Evolutionary conservation across 2,329 filamentous ascomycete species (phyloP).

Genomic region (Neurospora crassa): DNA sequence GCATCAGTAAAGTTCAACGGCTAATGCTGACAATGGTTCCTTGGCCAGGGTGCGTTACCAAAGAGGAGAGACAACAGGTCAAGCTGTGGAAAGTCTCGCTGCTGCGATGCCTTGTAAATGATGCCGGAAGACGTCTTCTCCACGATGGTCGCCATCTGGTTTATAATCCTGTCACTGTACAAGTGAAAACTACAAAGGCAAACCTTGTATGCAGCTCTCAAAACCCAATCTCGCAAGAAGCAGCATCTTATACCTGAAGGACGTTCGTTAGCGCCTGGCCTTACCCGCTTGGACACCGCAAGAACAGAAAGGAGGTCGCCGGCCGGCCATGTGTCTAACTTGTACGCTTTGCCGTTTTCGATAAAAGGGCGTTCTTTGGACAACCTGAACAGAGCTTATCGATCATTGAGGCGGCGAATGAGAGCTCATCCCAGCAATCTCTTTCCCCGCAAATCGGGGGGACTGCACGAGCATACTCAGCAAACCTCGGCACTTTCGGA

Average conservation of each 20-base stretch:
- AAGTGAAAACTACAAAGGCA: not conserved
- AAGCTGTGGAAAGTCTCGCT: slow-evolving; percentile 26
- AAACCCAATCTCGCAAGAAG: not conserved
- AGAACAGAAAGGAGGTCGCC: not conserved
- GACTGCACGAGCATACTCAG: not conserved
- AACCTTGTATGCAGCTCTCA: not conserved
- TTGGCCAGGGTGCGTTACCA: slow-evolving; percentile 20
- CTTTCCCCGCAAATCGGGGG: not conserved
- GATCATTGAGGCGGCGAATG: not conserved
- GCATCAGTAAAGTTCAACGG: not conserved
- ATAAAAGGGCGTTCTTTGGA: not conserved
- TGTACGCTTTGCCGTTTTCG: not conserved
- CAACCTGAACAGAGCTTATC: not conserved
- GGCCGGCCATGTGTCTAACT: not conserved
- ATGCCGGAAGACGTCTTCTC: slow-evolving; percentile 23
- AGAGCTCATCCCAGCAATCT: not conserved
- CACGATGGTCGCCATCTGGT: slow-evolving; percentile 20
- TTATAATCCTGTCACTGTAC: not conserved
- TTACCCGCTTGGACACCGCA: not conserved
- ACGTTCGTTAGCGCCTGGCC: not conserved
- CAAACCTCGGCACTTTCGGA: not conserved
- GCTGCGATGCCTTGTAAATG: slow-evolving; percentile 28
- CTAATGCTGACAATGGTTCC: not conserved
- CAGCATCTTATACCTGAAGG: not conserved
- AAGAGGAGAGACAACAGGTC: slow-evolving; percentile 35